phyloP scores from a whole-genome alignment of 2,329 filamentous ascomycete species.

The Colletotrichum truncatum region DNA sequence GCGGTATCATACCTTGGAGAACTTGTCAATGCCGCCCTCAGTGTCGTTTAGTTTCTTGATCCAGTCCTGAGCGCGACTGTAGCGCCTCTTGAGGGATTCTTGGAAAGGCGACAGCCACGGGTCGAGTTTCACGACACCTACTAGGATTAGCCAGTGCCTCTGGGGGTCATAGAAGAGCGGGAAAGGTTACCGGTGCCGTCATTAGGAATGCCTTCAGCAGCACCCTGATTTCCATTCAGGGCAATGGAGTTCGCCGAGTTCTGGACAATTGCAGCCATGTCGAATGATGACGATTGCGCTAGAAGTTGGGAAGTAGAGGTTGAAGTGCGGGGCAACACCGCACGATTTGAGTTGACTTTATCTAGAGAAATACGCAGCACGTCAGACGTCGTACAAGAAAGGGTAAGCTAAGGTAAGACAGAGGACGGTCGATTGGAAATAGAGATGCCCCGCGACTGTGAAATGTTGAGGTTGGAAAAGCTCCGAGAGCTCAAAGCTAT shows the following conservation, averaged over 20 bases:
- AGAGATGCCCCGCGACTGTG: slow-evolving; percentile 4
- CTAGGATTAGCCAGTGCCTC: slow-evolving; percentile 15
- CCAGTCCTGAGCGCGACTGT: slow-evolving; percentile 84
- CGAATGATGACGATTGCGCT: slow-evolving; percentile 1
- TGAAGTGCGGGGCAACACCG: slow-evolving; percentile 16
- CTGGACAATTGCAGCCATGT: slow-evolving; percentile 34
- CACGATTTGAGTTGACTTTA: background rate
- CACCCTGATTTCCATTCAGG: slow-evolving; percentile 44
- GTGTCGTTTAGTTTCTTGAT: slow-evolving; percentile 82
- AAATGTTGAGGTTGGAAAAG: slow-evolving; percentile 28
- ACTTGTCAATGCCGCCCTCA: slow-evolving; percentile 92
- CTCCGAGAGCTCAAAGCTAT: slow-evolving; percentile 9
- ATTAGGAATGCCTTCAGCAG: slow-evolving; percentile 63
- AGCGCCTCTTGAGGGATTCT: slow-evolving; percentile 79
- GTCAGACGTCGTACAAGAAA: slow-evolving; percentile 7
- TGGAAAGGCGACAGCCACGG: slow-evolving; percentile 90
- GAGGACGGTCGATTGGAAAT: slow-evolving; percentile 4
- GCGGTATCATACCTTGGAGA: slow-evolving; percentile 72
- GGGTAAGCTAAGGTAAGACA: background rate
- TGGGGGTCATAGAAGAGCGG: background rate
- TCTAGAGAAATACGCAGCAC: slow-evolving; percentile 7
- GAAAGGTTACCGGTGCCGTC: slow-evolving; percentile 75
- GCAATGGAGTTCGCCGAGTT: slow-evolving; percentile 56
- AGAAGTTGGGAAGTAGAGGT: background rate
- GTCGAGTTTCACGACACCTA: slow-evolving; percentile 88